Evolutionary conservation across 805 yeast genomes (phyloP), one percentile per base, ranked within the genome.

Genomic region (Wickerhamiella musiphila): DNA sequence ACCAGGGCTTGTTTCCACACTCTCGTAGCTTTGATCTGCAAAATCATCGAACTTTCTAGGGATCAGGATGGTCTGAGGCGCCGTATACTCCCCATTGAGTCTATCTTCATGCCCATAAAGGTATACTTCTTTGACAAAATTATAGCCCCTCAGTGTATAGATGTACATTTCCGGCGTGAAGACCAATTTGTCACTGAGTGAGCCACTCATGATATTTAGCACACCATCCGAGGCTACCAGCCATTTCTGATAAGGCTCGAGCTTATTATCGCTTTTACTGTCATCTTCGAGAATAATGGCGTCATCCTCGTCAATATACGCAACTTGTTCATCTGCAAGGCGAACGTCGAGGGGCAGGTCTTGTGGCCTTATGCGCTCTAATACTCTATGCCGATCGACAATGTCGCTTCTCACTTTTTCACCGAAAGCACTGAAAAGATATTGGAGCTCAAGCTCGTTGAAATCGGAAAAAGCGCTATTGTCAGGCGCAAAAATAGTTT

Each of bases 61-160:
- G 6, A 81, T 59, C 34, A 84, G 67, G 1, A 84, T 57, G 0
- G 93, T 76, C 45, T 72, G 77, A 18, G 64, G 56, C 0, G 52
- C 20, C 0, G 60, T 48, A 2, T 54, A 44, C 21, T 40, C 13
- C 2, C 74, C 71, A 34, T 72, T 75, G 12, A 84, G 65, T 29
- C 79, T 52, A 27, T 63, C 39, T 2, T 59, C 53, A 13, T 81
- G 52, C 9, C 66, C 63, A 36, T 83, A 65, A 33, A 78, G 66
- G 27, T 68, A 59, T 11, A 81, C 42, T 43, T 81, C 93, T n/a
- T 66, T 63, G 5, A 78, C 84, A 48, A 79, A 71, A 18, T 60
- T 60, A 2, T 73, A 59, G 31, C 70, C 71, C 36, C 71, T 65
- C 27, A 72, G 48, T 0, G 78, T 82, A 32, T 67, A 55, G 2